Conservation (phyloP, 768 basidiomycete genomes). For the Boletus huronensis region DNA sequence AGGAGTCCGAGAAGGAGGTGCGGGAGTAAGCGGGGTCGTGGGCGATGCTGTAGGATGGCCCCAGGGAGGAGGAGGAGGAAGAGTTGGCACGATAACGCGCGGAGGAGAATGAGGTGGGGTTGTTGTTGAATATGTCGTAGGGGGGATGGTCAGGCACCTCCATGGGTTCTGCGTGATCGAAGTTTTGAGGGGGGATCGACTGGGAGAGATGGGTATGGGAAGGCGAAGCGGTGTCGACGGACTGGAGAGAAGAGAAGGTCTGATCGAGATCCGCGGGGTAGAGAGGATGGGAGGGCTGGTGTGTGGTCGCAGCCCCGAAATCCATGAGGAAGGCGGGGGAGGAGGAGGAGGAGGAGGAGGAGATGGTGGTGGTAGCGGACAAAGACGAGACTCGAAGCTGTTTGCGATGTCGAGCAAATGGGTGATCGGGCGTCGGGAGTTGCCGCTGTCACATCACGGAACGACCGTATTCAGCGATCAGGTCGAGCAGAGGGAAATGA, state of each 20-base stretch:
- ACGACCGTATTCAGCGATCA: conserved; percentile 40
- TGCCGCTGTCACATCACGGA: conserved; percentile 44
- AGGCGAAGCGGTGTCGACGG: conserved; percentile 35
- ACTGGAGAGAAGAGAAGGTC: conserved; percentile 46
- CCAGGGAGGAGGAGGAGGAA: conserved; percentile 67
- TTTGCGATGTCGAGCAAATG: conserved; percentile 39
- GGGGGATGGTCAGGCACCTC: conserved; percentile 53
- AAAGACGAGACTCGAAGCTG: conserved; percentile 32
- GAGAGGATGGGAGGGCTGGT: conserved; percentile 39
- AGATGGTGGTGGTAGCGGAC: conserved; percentile 28
- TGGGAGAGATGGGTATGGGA: conserved; percentile 35
- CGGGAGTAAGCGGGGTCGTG: conserved; percentile 59
- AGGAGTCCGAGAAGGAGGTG: conserved; percentile 55
- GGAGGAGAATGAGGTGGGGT: conserved; percentile 44
- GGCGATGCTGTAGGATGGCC: conserved; percentile 50
- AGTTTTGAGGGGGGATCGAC: conserved; percentile 38
- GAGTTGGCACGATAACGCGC: conserved; percentile 70
- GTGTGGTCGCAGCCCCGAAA: conserved; percentile 37
- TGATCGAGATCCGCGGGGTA: conserved; percentile 60
- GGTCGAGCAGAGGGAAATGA: conserved; percentile 13
- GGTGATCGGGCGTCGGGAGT: conserved; percentile 58
- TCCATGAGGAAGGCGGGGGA: conserved; percentile 46
- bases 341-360: conserved; percentile 26
- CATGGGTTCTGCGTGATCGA: conserved; percentile 53
- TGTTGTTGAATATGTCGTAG: conserved; percentile 64